These are phyloP conservation scores for Xylaria bambusicola DNA, from an alignment of 495 filamentous ascomycete species.

Conservation along the genomic window DNA sequence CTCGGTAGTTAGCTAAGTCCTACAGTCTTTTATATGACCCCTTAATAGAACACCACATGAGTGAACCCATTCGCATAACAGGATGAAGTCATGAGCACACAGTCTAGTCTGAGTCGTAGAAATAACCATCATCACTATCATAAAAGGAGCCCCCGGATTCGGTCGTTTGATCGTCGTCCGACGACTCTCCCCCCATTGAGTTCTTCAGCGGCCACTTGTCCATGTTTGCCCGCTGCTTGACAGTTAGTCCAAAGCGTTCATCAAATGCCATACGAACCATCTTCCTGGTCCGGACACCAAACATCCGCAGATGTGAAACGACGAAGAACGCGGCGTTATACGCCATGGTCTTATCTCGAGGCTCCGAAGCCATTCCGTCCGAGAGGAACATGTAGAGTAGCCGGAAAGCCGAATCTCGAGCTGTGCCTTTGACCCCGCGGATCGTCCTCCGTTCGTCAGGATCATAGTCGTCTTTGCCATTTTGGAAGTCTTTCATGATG, in stretches of 20 bases:
- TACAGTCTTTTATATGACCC: no score
- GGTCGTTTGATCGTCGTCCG: no score
- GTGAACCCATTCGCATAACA: no score
- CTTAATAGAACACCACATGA: no score
- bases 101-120: no score
- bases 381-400: slow-evolving; percentile 28
- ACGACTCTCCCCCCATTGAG: no score
- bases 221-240: slow-evolving; percentile 22
- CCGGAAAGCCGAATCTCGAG: slow-evolving; percentile 30
- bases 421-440: slow-evolving; percentile 1
- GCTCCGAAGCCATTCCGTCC: slow-evolving; percentile 10
- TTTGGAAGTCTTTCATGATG: slow-evolving; percentile 26
- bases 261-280: slow-evolving; percentile 31
- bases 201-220: slow-evolving; percentile 19
- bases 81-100: no score
- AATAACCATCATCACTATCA: no score
- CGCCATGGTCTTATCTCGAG: slow-evolving; percentile 19
- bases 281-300: slow-evolving; percentile 22
- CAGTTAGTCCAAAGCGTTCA: slow-evolving; percentile 19
- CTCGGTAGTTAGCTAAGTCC: no score
- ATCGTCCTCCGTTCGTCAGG: not conserved
- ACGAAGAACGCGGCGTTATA: slow-evolving; percentile 27
- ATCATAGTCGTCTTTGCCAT: slow-evolving; percentile 22
- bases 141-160: no score
- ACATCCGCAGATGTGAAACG: slow-evolving; percentile 25